Evolutionary conservation across 2,329 filamentous ascomycete species (phyloP).

Genomic region (Ciborinia camelliae): DNA sequence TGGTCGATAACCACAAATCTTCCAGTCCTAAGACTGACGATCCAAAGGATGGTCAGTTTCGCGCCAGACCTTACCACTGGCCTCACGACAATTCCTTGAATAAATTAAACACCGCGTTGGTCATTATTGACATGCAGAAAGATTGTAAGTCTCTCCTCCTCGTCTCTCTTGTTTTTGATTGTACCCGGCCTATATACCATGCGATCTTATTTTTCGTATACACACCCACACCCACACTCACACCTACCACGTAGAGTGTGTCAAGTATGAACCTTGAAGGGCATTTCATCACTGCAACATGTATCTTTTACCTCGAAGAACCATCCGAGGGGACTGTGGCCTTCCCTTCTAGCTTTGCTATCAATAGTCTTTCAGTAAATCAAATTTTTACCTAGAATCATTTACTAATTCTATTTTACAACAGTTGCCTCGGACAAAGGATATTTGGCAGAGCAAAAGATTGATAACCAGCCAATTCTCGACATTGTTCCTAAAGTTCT

Average conservation of each 20-base stretch:
- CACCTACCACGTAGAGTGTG: too few relatives aligned
- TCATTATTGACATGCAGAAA: constrained; percentile 55
- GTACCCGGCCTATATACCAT: background rate
- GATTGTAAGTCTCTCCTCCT: constrained; percentile 42
- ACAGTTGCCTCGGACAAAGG: constrained; percentile 13
- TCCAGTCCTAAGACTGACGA: too few relatives aligned
- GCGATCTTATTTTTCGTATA: background rate
- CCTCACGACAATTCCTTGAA: constrained; percentile 42
- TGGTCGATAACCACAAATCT: constrained; percentile 13
- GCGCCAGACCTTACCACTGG: constrained; percentile 41
- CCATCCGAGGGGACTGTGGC: background rate
- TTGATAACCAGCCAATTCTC: constrained; percentile 41
- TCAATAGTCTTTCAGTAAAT: background rate
- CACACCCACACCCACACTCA: background rate
- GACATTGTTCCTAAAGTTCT: constrained; percentile 45
- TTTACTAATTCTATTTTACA: background rate
- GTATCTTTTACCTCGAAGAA: background rate
- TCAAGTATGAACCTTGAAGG: background rate
- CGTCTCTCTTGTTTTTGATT: background rate
- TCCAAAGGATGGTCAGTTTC: constrained; percentile 13
- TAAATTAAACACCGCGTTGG: constrained; percentile 45
- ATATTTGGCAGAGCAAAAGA: constrained; percentile 49
- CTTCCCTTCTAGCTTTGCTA: background rate
- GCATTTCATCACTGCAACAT: background rate
- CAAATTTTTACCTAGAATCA: background rate